Percentiles rank a stretch among this genome's conserved stretches.
phyloP scores from a whole-genome alignment of 768 basidiomycete species.

The Termitomyces bulborhizus region DNA sequence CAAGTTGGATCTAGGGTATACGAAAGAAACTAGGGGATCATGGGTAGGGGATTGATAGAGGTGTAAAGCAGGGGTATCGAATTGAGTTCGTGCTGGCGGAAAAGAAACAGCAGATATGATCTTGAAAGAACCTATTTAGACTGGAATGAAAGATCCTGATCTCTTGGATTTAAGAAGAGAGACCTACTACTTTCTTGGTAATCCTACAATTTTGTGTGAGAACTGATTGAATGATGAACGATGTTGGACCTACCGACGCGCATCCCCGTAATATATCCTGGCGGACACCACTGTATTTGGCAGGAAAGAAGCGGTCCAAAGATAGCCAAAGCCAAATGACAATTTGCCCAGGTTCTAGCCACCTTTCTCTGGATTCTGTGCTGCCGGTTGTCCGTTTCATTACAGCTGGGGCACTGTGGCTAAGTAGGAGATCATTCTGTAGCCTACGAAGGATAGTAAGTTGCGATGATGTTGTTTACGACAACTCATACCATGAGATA shows the following conservation, averaged over 20 bases:
- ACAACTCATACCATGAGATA: conserved; percentile 45
- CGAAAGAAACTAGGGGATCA: conserved; percentile 47
- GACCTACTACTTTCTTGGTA: conserved; percentile 69
- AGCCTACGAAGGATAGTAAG: conserved; percentile 36
- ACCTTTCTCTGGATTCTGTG: conserved; percentile 18
- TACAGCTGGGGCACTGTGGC: conserved; percentile 48
- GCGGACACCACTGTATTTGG: conserved; percentile 21
- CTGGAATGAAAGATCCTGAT: not conserved
- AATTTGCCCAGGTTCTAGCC: conserved; percentile 43
- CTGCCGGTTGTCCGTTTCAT: conserved; percentile 27
- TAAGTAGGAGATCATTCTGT: conserved; percentile 44
- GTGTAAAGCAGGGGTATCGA: conserved; percentile 29
- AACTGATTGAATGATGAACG: not conserved
- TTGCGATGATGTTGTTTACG: not conserved
- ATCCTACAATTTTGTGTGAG: conserved; percentile 37
- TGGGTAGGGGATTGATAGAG: conserved; percentile 37
- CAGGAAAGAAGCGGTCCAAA: conserved; percentile 58
- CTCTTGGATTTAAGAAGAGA: not conserved
- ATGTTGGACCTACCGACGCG: conserved; percentile 42
- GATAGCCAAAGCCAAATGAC: conserved; percentile 67
- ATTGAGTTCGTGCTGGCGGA: conserved; percentile 27
- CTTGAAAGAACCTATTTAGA: conserved; percentile 55
- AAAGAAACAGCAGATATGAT: conserved; percentile 46
- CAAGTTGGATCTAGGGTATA: conserved; percentile 29
- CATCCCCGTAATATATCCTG: conserved; percentile 46